Base-by-base conservation (phyloP, 2,329 filamentous ascomycete genomes). In the Arthrobotrys iridis region DNA sequence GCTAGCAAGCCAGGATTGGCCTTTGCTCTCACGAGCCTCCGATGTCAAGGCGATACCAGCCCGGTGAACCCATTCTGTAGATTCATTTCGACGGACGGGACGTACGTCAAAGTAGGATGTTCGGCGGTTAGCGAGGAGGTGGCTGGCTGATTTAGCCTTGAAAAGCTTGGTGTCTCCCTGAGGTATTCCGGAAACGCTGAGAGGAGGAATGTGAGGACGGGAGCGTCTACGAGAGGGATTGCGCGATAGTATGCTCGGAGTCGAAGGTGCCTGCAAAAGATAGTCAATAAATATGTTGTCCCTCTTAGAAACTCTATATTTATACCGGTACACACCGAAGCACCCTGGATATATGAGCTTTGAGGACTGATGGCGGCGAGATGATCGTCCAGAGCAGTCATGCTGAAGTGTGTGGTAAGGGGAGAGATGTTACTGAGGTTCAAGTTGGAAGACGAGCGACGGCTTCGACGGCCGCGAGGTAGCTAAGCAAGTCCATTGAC, bases 1-100 rank as follows among this genome's bases (percentile, higher is more conserved):
- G 22, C 88, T 87, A n/a, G 87, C 83, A 18, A 91, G 85, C 89
- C 89, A 91, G 11, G 86, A 83, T 81, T 91, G 89, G 11, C 89
- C 89, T 81, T 91, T 91, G 79, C 84, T 88, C 80, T 91, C 89
- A 67, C 89, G 84, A 15, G 88, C 84, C 80, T 89, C 87, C 59
- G 85, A 86, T 67, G 86, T 86, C 78, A 91, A 86, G 50, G 89
- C 80, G 4, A 88, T 88, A 50, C 88, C 89, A 0, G 88, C 86
- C 28, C 88, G 85, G 22, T 89, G 83, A 48, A 91, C 82, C 89
- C 89, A 91, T 81, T 90, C 88, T 67, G 86, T 87, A 78, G 89
- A 85, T 67, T 83, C 83, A 33, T 80, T 76, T 37, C 59, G 81
- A 79, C 43, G 82, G 74, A 46, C 26, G 22, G 55, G 13, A 6